Percentiles rank a stretch among this genome's conserved stretches.
phyloP scores from a whole-genome alignment of 2,329 filamentous ascomycete genomes.

The Fusarium duplospermum region DNA sequence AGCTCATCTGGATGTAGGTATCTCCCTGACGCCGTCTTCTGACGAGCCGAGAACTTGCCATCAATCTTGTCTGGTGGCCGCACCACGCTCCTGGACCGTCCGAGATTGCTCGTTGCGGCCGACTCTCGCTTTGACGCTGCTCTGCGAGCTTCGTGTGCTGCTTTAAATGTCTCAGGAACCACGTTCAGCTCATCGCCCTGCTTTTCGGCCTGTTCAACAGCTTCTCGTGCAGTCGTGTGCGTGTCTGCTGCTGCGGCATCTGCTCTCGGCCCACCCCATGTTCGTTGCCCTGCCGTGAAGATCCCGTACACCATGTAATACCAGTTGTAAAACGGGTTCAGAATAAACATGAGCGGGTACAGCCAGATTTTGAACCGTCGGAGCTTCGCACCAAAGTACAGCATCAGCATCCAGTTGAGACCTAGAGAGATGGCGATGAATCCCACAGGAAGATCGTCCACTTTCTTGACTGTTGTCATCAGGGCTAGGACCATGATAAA shows the following conservation, averaged over 20 bases:
- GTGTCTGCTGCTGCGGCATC: constrained; percentile 86
- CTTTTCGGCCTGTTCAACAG: constrained; percentile 82
- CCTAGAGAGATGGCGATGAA: constrained; percentile 95
- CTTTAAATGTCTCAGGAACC: constrained; percentile 85
- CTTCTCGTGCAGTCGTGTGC: constrained; percentile 81
- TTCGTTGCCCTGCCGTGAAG: constrained; percentile 92
- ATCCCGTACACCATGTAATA: constrained; percentile 98
- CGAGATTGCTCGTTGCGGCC: constrained; percentile 50
- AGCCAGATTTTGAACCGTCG: constrained; percentile 93
- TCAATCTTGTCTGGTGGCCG: constrained; percentile 81
- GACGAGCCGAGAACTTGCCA: constrained; percentile 80
- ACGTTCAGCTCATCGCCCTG: constrained; percentile 90
- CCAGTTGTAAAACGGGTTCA: constrained; percentile 99
- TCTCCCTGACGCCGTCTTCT: constrained; percentile 74
- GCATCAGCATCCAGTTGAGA: constrained; percentile 94
- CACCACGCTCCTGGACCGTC: constrained; percentile 67
- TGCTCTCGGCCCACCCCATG: constrained; percentile 93
- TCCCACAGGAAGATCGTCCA: constrained; percentile 85
- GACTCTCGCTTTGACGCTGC: constrained; percentile 46
- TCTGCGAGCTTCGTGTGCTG: constrained; percentile 63
- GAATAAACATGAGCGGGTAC: constrained; percentile 93
- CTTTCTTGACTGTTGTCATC: constrained; percentile 82
- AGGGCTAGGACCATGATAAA: constrained; percentile 93
- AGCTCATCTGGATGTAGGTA: constrained; percentile 77
- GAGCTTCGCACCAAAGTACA: constrained; percentile 92